Evolutionary conservation across 345 rosid species (phyloP), one percentile per base, ranked within the genome.

Genomic region (Brassica juncea): DNA sequence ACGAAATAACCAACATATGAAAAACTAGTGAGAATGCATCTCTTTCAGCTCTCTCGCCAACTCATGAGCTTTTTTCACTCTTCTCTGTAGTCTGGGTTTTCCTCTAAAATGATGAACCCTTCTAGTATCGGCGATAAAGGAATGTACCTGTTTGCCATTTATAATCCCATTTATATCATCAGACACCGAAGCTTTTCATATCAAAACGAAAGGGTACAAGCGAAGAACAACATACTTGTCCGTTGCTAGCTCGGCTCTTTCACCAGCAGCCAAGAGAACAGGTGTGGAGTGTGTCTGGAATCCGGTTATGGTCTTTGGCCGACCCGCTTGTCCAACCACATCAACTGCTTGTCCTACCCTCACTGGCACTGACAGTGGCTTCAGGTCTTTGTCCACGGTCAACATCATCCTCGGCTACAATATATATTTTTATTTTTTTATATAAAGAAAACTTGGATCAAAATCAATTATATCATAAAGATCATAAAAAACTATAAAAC

Each of bases 291-390:
- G 98, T 19, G 99, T 95, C 86, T 95, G 98, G 60, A 54, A 54
- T 15, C 60, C 60, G 25, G 60, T 54, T 16, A 54, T 54, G 25
- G 60, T 54, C 60, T 90, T 95, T 39, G 99, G 99, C 30, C 96
- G 90, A 64, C 99, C 99, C 28, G 98, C 97, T 83, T 91, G 97
- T 12, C 98, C 98, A 10, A 95, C 99, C 63, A 95, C 97, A 84
- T 95, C 99, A 34, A 95, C 97, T 16, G 98, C 99, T 72, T 95
- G 92, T 31, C 99, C 99, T 52, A 95, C 99, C 60, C 96, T 86
- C 61, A 95, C 99, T 14, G 97, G 94, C 66, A 92, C 91, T 5
- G 97, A 86, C 4, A 95, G 49, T 16, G 99, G 94, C 82, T 93
- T 91, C 61, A 95, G 90, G 70, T 91, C 84, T 81, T 90, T 87